Conservation (phyloP, 2,329 filamentous ascomycete genomes). For the Sporothrix pseudoabietina region DNA sequence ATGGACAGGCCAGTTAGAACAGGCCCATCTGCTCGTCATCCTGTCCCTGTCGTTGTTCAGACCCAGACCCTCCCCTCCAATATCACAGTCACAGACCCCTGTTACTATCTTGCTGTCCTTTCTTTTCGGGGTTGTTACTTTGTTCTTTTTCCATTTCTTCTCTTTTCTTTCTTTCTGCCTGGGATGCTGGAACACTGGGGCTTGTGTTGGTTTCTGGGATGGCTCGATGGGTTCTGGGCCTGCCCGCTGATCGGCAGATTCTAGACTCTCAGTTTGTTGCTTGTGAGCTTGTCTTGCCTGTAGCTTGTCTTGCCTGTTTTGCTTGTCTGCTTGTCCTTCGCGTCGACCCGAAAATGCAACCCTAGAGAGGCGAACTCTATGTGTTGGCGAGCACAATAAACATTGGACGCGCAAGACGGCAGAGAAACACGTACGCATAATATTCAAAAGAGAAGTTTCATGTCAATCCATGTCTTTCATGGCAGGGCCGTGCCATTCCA, state of each 20-base stretch:
- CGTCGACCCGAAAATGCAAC: background rate
- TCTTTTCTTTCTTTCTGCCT: background rate
- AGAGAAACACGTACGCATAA: background rate
- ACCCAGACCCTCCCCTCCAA: constrained; percentile 6
- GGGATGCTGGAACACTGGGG: constrained; percentile 1
- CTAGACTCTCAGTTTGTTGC: background rate
- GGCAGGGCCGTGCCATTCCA: background rate
- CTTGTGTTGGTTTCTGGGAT: background rate
- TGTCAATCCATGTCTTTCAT: constrained; percentile 2
- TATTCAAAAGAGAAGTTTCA: background rate
- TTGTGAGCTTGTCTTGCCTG: background rate
- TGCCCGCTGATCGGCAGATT: constrained; percentile 3
- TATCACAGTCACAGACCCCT: constrained; percentile 14
- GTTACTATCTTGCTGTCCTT: background rate
- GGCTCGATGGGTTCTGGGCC: background rate
- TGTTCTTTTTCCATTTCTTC: background rate
- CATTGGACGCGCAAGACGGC: background rate
- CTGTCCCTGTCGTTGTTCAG: constrained; percentile 1
- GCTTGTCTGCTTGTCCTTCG: background rate
- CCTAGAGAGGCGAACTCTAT: background rate
- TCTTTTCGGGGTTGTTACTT: too few species aligned
- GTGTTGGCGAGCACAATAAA: background rate
- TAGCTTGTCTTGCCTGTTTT: background rate
- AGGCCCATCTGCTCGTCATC: constrained; percentile 23
- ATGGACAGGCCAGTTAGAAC: background rate